These are phyloP conservation scores for Iberis pinnata DNA, from an alignment of 345 rosid genomes.

Conservation along the genomic window DNA sequence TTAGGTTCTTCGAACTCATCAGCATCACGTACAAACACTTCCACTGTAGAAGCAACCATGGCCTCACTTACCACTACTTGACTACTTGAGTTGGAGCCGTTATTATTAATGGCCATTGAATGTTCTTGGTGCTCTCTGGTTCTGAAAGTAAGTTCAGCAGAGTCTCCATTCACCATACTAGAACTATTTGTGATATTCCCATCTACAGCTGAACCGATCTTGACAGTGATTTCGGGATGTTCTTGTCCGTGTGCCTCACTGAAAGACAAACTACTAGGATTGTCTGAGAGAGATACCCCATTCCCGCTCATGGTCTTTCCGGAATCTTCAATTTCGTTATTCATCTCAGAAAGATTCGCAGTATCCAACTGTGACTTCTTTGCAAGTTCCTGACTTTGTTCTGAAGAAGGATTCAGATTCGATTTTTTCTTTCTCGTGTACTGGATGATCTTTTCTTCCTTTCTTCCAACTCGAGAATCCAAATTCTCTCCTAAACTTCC, in stretches of 20 bases:
- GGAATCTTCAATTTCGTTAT: conserved; percentile 18
- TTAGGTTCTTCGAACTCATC: conserved; percentile 26
- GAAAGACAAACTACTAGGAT: conserved; percentile 15
- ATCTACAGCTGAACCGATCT: conserved; percentile 5
- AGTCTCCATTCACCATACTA: conserved; percentile 22
- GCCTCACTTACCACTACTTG: conserved; percentile 16
- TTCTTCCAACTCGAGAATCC: conserved; percentile 27
- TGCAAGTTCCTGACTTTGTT: conserved; percentile 22
- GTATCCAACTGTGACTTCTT: conserved; percentile 8
- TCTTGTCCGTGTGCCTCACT: conserved; percentile 1
- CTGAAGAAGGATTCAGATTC: conserved; percentile 38
- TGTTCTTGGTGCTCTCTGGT: conserved; percentile 30
- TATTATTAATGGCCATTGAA: conserved; percentile 14
- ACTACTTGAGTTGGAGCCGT: conserved; percentile 12
- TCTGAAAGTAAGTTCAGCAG: conserved; percentile 21
- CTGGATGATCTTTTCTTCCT: conserved; percentile 54
- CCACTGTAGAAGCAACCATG: conserved; percentile 9
- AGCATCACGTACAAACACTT: conserved; percentile 20
- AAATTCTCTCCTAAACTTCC: conserved; percentile 25
- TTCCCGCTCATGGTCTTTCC: conserved; percentile 18
- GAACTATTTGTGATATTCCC: conserved; percentile 16
- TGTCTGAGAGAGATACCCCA: neutral
- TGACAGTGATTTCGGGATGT: conserved; percentile 18
- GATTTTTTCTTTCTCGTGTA: conserved; percentile 73
- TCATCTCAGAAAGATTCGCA: conserved; percentile 20